Base-by-base conservation (phyloP, 2,329 filamentous ascomycete species). In the Sclerotinia glacialis region DNA sequence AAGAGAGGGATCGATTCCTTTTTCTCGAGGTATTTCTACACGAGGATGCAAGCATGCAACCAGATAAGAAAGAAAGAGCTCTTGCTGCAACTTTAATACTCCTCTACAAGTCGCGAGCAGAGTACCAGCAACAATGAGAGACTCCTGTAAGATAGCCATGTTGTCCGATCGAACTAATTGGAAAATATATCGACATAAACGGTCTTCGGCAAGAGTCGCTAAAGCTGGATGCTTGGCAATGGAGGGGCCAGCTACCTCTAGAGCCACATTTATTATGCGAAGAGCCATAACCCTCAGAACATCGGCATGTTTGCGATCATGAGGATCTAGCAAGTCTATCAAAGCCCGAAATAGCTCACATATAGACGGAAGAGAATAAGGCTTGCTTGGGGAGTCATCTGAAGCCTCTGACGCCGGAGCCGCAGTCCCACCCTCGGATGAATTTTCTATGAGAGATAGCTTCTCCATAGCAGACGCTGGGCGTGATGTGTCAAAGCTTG, bases 241-340 rank as follows among this genome's bases (percentile, higher is more conserved):
- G 9, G 93, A 96, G 5, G 95, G 94, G 0, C 95, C 95, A 1
- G 95, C 93, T 67, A 99, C 94, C 78, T 99, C 95, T 28, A 99
- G 85, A 1, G 95, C 95, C 54, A 99, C 95, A 77, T 99, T 95
- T 65, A 99, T 95, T 70, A 99, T 98, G 53, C 95, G 88, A 71
- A 99, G 80, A 23, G 95, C 95, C 93, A 99, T 99, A 50, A 99
- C 92, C 72, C 94, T 87, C 89, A 98, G 95, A 1, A 92, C 89
- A 76, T 99, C 95, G 3, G 93, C 96, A 77, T 97, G 92, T 72
- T 94, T 91, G 63, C 87, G 89, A 78, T 98, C 94, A 74, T 97
- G 91, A 1, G 96, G 95, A 75, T 99, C 93, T 34, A 99, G 80
- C 21, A 99, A 88, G 77, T 96, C 94, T 54, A 98, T 94, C 34